These are phyloP conservation scores for Uncinocarpus reesii DNA, from an alignment of 2,329 filamentous ascomycete species.

Conservation along the genomic window DNA sequence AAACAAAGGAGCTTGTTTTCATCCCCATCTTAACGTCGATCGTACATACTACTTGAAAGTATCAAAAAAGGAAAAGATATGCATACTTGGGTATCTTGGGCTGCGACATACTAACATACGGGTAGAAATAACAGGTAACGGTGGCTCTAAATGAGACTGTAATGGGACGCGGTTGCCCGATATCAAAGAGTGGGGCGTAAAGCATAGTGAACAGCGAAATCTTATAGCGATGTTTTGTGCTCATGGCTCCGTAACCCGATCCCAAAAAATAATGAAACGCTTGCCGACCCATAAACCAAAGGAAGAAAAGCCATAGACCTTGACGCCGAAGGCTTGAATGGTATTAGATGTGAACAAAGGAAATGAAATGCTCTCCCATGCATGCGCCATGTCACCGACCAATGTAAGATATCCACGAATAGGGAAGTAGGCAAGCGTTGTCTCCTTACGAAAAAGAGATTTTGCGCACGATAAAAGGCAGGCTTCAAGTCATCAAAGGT, in stretches of 20 bases:
- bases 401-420: background rate
- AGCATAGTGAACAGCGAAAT: too few species aligned
- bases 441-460: background rate
- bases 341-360: background rate
- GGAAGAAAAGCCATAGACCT: background rate
- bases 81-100: constrained; percentile 10
- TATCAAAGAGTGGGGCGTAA: background rate
- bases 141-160: background rate
- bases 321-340: background rate
- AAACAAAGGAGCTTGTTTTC: background rate
- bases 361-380: background rate
- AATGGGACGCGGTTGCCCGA: background rate
- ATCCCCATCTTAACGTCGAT: background rate
- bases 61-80: background rate
- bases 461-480: background rate
- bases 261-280: background rate
- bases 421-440: background rate
- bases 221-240: background rate
- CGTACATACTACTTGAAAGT: background rate
- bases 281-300: background rate
- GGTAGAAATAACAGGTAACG: background rate
- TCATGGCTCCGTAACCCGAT: background rate
- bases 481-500: background rate
- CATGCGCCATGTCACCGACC: background rate
- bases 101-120: background rate